Evolutionary conservation across 768 basidiomycete species (phyloP).

Genomic region (Coprinopsis marcescibilis): DNA sequence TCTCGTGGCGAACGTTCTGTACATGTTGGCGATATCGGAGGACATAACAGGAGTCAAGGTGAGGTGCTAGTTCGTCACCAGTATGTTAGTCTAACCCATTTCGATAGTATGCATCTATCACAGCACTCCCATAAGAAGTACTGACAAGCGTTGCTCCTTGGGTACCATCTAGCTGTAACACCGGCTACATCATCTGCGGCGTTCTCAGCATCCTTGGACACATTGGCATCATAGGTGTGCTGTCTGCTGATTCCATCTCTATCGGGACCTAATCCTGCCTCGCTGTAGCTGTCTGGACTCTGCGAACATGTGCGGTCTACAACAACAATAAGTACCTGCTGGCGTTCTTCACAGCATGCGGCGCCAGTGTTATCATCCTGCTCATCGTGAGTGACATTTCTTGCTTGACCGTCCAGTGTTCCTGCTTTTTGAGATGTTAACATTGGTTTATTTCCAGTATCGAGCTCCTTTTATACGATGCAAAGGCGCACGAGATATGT

Average conservation of each 20-base stretch:
- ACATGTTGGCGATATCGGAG: neutral
- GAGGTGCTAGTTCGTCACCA: neutral
- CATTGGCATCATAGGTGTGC: slow-evolving; percentile 4
- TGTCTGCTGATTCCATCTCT: too few species aligned
- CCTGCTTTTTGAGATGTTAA: too few species aligned
- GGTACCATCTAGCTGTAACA: neutral
- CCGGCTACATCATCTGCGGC: slow-evolving; percentile 7
- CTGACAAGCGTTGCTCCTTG: neutral
- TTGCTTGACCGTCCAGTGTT: too few species aligned
- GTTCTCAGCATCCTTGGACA: slow-evolving; percentile 5
- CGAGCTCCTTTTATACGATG: neutral
- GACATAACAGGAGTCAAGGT: neutral
- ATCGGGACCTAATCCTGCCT: neutral
- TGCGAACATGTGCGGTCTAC: slow-evolving; percentile 3
- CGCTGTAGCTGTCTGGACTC: slow-evolving; percentile 1
- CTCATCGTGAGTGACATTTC: neutral
- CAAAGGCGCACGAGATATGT: neutral
- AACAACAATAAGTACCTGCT: neutral
- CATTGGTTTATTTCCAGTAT: neutral
- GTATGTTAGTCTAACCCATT: too few species aligned
- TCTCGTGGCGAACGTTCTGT: slow-evolving; percentile 3
- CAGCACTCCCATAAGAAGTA: neutral
- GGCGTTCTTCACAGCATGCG: neutral
- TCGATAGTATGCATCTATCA: too few species aligned
- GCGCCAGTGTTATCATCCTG: neutral